These are phyloP conservation scores for Cladorrhinum samala DNA, from an alignment of 495 filamentous ascomycete genomes.

Conservation along the genomic window DNA sequence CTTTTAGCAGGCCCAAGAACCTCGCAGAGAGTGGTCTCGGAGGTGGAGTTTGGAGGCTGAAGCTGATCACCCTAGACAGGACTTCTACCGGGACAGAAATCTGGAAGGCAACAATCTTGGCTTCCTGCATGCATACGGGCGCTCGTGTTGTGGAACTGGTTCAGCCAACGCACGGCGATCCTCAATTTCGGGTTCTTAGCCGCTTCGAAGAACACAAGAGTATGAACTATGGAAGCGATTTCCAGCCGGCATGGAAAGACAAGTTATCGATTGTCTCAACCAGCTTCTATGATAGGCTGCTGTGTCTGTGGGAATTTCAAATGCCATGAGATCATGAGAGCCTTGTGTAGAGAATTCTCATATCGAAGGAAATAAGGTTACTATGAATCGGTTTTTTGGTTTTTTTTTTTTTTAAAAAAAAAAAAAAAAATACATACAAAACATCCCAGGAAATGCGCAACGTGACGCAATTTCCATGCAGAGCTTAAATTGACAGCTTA, in stretches of 20 bases:
- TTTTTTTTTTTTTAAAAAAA: not conserved
- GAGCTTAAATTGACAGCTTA: no score
- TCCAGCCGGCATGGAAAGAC: conserved; percentile 39
- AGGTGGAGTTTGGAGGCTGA: conserved; percentile 89
- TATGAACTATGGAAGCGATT: conserved; percentile 92
- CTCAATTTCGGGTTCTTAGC: conserved; percentile 60
- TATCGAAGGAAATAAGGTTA: no score
- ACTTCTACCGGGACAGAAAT: conserved; percentile 3
- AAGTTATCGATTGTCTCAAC: conserved; percentile 59
- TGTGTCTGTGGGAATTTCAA: conserved; percentile 69
- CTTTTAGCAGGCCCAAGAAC: conserved; percentile 32
- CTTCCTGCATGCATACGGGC: conserved; percentile 92
- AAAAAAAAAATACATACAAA: not conserved
- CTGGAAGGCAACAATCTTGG: conserved; percentile 56
- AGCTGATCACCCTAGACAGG: conserved; percentile 41
- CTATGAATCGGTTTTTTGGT: no score
- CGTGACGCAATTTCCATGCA: conserved; percentile 10
- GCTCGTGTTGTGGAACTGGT: conserved; percentile 53
- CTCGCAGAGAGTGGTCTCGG: conserved; percentile 62
- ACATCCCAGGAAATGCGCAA: not conserved
- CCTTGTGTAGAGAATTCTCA: no score
- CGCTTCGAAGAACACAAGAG: conserved; percentile 83
- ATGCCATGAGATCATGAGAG: not conserved
- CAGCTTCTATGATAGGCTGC: conserved; percentile 80
- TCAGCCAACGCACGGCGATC: conserved; percentile 33